Conservation (phyloP, 2,329 filamentous ascomycete species). For the Graphilbum fragrans region DNA sequence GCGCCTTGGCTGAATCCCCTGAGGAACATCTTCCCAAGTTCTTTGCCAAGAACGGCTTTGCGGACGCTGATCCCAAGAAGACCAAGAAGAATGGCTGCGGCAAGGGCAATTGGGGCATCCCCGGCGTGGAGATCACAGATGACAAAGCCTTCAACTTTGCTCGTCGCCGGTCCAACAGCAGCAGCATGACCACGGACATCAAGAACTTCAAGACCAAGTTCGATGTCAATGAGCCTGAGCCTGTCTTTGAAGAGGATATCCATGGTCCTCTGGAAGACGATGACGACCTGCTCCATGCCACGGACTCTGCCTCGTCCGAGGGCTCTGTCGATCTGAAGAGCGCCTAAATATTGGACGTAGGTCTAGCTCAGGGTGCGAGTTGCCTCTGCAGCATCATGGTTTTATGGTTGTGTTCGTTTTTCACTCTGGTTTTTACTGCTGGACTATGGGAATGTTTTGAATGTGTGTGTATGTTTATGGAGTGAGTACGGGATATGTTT, state of each 20-base stretch:
- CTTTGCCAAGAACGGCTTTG: slow-evolving; percentile 79
- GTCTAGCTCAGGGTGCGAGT: too few relatives aligned
- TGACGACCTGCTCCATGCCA: slow-evolving; percentile 45
- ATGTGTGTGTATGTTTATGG: background rate
- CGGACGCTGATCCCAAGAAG: slow-evolving; percentile 77
- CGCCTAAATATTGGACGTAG: background rate
- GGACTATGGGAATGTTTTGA: too few relatives aligned
- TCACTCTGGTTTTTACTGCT: slow-evolving; percentile 1
- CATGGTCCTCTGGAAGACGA: slow-evolving; percentile 55
- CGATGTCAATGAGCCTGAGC: slow-evolving; percentile 77
- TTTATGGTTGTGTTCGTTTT: background rate
- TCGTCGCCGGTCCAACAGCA: slow-evolving; percentile 88
- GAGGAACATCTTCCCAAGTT: slow-evolving; percentile 76
- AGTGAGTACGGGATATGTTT: background rate
- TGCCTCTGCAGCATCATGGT: too few relatives aligned
- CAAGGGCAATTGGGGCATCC: slow-evolving; percentile 84
- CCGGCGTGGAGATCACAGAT: slow-evolving; percentile 72
- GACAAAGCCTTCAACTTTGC: slow-evolving; percentile 73
- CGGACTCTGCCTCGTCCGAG: slow-evolving; percentile 45
- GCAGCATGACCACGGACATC: slow-evolving; percentile 55
- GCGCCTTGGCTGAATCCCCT: slow-evolving; percentile 55
- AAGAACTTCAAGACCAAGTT: slow-evolving; percentile 93
- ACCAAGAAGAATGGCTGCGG: slow-evolving; percentile 94
- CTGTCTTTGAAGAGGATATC: slow-evolving; percentile 79
- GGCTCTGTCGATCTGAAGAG: slow-evolving; percentile 28